Percentiles rank a stretch among this genome's conserved stretches.
Conservation (phyloP, 1,284 basidiomycete species). For the Entoloma clypeatum region DNA sequence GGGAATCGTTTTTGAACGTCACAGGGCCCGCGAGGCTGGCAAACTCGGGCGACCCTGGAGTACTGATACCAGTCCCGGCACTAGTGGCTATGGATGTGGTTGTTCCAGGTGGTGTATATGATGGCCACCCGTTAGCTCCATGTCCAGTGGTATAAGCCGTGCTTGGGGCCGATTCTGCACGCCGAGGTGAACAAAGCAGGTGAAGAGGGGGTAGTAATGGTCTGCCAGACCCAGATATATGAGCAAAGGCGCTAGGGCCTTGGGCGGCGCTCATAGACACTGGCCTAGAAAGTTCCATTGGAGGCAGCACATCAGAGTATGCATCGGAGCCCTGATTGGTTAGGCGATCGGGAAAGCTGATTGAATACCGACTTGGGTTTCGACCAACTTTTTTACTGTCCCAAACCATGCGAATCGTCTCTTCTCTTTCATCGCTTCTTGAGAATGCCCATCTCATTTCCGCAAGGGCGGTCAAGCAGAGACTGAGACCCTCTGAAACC, state of each 20-base stretch:
- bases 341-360: constrained; percentile 7
- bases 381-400: constrained; percentile 41
- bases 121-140: constrained; percentile 45
- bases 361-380: constrained; percentile 20
- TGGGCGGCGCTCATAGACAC: constrained; percentile 11
- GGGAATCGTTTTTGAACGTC: constrained; percentile 30
- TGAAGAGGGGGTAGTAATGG: constrained; percentile 37
- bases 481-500: constrained; percentile 64
- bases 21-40: constrained; percentile 24
- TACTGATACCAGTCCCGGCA: constrained; percentile 37
- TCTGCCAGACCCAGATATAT: constrained; percentile 23
- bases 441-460: constrained; percentile 81
- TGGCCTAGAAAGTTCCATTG: constrained; percentile 12
- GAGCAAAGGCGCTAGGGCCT: constrained; percentile 11
- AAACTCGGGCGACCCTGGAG: constrained; percentile 41
- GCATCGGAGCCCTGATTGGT: constrained; percentile 9
- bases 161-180: constrained; percentile 45
- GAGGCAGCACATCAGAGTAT: constrained; percentile 11
- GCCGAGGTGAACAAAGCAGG: constrained; percentile 31
- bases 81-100: constrained; percentile 43
- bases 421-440: constrained; percentile 66
- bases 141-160: constrained; percentile 45
- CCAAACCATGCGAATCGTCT: constrained; percentile 61
- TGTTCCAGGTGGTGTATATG: constrained; percentile 57
- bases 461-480: constrained; percentile 68